Evolutionary conservation across 352 stramenopile species (phyloP).

Genomic region (Phytopythium cucurbitacearum): DNA sequence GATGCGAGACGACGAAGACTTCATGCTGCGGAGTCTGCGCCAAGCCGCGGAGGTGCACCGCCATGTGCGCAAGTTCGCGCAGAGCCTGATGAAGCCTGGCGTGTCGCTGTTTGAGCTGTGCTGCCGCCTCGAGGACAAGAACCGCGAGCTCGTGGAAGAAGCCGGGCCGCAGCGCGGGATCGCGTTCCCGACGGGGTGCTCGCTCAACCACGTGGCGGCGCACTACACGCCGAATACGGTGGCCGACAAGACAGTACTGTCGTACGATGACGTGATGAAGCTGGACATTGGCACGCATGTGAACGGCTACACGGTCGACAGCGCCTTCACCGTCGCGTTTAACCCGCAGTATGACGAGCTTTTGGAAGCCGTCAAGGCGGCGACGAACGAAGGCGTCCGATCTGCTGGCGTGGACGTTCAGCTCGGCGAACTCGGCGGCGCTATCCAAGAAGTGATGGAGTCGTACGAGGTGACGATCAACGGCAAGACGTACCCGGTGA

Average conservation of each 20-base stretch:
- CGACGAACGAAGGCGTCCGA: constrained; percentile 93
- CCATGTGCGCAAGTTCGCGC: constrained; percentile 88
- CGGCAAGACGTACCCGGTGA: constrained; percentile 93
- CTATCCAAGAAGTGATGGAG: constrained; percentile 98
- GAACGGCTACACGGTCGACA: constrained; percentile 97
- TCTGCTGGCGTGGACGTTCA: constrained; percentile 93
- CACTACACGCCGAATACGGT: constrained; percentile 96
- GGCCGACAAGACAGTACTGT: constrained; percentile 92
- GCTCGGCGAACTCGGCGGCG: constrained; percentile 93
- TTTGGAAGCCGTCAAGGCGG: constrained; percentile 89
- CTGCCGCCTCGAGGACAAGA: constrained; percentile 94
- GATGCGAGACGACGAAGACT: constrained; percentile 67
- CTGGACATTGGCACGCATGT: constrained; percentile 98
- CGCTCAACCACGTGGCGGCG: constrained; percentile 96
- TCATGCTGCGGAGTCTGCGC: constrained; percentile 68
- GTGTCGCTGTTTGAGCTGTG: constrained; percentile 97
- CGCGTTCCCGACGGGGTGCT: constrained; percentile 89
- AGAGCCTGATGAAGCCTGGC: constrained; percentile 95
- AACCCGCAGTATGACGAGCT: constrained; percentile 93
- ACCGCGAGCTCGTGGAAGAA: constrained; percentile 93
- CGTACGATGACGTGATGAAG: constrained; percentile 98
- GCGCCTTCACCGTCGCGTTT: constrained; percentile 96
- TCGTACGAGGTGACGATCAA: constrained; percentile 96
- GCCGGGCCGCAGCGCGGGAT: constrained; percentile 34
- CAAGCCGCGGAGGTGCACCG: constrained; percentile 95